A percentile compares a stretch with the other conserved stretches of the same genome.
Conservation (phyloP, 2,329 filamentous ascomycete species). For the Trichoderma gracile region DNA sequence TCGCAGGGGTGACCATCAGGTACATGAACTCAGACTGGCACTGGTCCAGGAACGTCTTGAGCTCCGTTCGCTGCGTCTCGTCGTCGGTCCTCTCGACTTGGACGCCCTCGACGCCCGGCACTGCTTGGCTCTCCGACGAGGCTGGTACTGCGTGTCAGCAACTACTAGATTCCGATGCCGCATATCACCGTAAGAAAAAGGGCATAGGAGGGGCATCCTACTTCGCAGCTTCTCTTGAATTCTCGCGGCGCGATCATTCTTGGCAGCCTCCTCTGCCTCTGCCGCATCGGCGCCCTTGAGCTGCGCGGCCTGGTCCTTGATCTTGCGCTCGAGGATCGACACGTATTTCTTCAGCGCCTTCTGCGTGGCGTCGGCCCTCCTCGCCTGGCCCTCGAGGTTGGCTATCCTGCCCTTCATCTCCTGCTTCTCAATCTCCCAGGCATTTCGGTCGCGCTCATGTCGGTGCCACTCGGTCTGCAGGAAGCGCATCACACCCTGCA, state of each 20-base stretch:
- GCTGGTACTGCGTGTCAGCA: constrained; percentile 27
- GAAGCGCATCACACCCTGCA: constrained; percentile 93
- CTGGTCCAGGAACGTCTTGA: constrained; percentile 64
- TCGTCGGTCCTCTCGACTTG: constrained; percentile 52
- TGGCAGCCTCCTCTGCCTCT: constrained; percentile 47
- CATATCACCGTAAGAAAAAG: constrained; percentile 12
- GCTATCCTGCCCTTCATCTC: constrained; percentile 99
- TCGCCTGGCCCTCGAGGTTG: constrained; percentile 83
- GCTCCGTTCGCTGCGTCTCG: constrained; percentile 52
- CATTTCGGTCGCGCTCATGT: constrained; percentile 94
- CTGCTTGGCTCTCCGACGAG: constrained; percentile 44
- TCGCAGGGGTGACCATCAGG: constrained; percentile 66
- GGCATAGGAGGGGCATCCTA: constrained; percentile 37
- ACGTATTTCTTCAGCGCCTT: constrained; percentile 90
- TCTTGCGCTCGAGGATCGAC: constrained; percentile 80
- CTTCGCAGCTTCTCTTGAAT: constrained; percentile 59
- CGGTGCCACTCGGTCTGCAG: constrained; percentile 99
- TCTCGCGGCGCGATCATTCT: constrained; percentile 55
- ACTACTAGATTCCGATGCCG: not conserved
- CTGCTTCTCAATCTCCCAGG: constrained; percentile 98
- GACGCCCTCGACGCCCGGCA: constrained; percentile 49
- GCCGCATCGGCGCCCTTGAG: constrained; percentile 50
- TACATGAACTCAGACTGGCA: constrained; percentile 68
- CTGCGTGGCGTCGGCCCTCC: constrained; percentile 84
- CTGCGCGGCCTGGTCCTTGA: constrained; percentile 79